Base-by-base conservation (phyloP, 768 basidiomycete genomes). In the Amanita subjunquillea region DNA sequence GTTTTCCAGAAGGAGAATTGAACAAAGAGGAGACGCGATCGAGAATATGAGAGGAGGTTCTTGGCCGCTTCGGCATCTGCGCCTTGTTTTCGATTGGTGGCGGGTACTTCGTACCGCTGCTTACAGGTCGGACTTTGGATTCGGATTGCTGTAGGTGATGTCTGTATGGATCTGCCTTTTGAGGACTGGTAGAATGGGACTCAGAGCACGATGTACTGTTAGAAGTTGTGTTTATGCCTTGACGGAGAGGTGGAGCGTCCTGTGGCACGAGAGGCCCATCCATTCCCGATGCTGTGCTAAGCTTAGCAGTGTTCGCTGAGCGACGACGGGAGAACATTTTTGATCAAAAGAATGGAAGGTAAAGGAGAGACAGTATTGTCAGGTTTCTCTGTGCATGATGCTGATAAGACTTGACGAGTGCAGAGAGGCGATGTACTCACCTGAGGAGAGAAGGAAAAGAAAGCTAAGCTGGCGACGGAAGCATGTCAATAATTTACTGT, bases 281-380 rank as follows among this genome's bases (percentile, higher is more conserved):
- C n/a, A 27, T 15, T 20, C 0, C 38, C 2, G 38, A 32, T 13
- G 25, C 10, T 20, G 25, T 41, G 12, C 49, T 50, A 7, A 6
- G 25, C 4, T 20, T 50, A 7, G 39, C 27, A n/a, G 49, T 39
- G 39, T 50, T 50, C 17, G 22, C 12, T 12, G 49, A 50, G 17
- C 49, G 49, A 50, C 49, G 49, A 41, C 49, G 49, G 38, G 36
- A 38, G 49, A 50, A 50, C 47, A 50, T 41, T 46, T n/a, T 20
- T 30, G 44, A 50, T 20, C 22, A 25, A 41, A 29, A 17, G 29
- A 40, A 39, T 5, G 17, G 9, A 25, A 9, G 20, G 32, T 10
- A 37, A 46, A 27, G 47, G 32, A 48, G 13, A 13, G 47, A 25
- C 1, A 22, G 13, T 15, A 17, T 27, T 23, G 27, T 42, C 30